Conservation (phyloP, 805 yeast species). For the Dipodascopsis uninucleata region DNA sequence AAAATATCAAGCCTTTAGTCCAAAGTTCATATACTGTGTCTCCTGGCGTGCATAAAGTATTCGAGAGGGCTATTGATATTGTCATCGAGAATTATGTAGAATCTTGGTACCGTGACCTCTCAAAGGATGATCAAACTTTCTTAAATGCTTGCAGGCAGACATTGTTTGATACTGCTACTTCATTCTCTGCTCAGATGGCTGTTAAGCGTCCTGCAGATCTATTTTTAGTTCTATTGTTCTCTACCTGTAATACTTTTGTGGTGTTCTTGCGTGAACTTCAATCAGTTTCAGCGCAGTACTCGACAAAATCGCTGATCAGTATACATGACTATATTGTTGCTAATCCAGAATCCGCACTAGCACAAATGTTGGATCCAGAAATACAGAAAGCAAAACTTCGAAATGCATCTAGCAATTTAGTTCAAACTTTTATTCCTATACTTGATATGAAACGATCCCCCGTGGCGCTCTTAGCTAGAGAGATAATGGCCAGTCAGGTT, state of each 20-base stretch:
- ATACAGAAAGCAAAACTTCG: conserved; percentile 24
- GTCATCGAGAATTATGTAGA: conserved; percentile 20
- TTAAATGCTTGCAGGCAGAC: conserved; percentile 18
- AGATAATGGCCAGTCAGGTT: conserved; percentile 25
- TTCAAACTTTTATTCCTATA: conserved; percentile 25
- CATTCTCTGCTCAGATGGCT: conserved; percentile 21
- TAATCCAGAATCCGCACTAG: conserved; percentile 30
- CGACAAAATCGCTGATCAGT: conserved; percentile 15
- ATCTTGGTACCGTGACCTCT: conserved; percentile 12
- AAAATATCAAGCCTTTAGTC: conserved; percentile 16
- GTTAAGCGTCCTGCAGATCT: conserved; percentile 25
- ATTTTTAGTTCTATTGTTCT: conserved; percentile 23
- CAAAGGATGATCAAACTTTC: conserved; percentile 18
- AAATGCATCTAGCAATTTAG: conserved; percentile 27
- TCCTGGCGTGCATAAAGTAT: conserved; percentile 11
- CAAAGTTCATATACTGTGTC: conserved; percentile 14
- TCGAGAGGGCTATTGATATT: conserved; percentile 19
- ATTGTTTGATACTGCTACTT: conserved; percentile 39
- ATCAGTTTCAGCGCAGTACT: conserved; percentile 17
- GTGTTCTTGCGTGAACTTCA: conserved; percentile 28
- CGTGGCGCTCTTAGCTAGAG: conserved; percentile 21
- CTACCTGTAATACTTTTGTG: conserved; percentile 27
- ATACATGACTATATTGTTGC: conserved; percentile 27
- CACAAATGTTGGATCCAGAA: conserved; percentile 28
- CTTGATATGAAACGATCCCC: conserved; percentile 27